Percentiles rank a stretch among this genome's conserved stretches.
Conservation (phyloP, 768 basidiomycete species). For the Auriscalpium vulgare region DNA sequence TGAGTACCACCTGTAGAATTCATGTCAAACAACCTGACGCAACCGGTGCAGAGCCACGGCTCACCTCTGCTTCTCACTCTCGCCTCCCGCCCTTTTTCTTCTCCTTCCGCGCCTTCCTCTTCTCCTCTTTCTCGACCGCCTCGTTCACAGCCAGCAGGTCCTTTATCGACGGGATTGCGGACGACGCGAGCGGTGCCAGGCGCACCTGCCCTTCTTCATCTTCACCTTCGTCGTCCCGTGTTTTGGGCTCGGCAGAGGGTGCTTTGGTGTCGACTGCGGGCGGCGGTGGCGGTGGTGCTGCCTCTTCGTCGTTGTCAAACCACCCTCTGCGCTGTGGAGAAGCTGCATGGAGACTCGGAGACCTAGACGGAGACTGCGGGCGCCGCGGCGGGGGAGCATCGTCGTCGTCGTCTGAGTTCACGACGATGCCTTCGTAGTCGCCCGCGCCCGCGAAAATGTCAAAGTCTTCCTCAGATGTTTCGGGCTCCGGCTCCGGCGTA, state of each 20-base stretch:
- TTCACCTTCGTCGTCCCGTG: slow-evolving; percentile 33
- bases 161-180: slow-evolving; percentile 73
- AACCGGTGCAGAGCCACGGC: no score
- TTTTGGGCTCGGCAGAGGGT: slow-evolving; percentile 12
- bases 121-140: slow-evolving; percentile 54
- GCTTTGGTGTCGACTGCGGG: neutral
- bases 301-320: slow-evolving; percentile 1
- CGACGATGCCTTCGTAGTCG: slow-evolving; percentile 67
- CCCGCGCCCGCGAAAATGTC: slow-evolving; percentile 86
- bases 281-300: neutral
- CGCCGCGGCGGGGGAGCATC: neutral
- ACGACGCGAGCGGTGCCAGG: slow-evolving; percentile 72
- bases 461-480: slow-evolving; percentile 53
- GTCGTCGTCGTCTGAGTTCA: slow-evolving; percentile 34
- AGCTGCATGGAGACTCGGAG: neutral
- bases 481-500: slow-evolving; percentile 26
- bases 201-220: slow-evolving; percentile 41
- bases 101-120: slow-evolving; percentile 68
- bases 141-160: slow-evolving; percentile 76
- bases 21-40: no score
- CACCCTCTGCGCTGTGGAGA: slow-evolving; percentile 4
- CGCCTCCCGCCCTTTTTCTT: slow-evolving; percentile 48
- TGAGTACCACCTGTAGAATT: no score
- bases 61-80: slow-evolving; percentile 25
- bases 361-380: neutral